These are phyloP conservation scores for Pyracantha coccinea DNA, from an alignment of 331 rosid species.

Conservation along the genomic window DNA sequence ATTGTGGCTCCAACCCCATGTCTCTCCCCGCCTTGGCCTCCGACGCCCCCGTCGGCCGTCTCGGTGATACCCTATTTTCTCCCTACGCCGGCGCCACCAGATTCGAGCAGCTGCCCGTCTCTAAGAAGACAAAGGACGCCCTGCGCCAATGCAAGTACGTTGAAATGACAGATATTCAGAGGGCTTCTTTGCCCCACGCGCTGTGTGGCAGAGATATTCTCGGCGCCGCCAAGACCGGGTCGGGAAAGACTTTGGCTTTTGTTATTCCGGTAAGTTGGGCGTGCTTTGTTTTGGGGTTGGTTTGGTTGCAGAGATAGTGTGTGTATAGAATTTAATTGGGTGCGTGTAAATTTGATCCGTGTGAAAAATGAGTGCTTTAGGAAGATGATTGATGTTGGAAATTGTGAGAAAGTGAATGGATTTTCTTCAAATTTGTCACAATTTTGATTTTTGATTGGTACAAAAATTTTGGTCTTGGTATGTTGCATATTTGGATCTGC, in stretches of 20 bases:
- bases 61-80: constrained; percentile 32
- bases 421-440: not conserved
- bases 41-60: constrained; percentile 30
- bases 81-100: constrained; percentile 54
- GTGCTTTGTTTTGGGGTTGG: not conserved
- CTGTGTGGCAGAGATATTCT: constrained; percentile 76
- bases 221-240: constrained; percentile 92
- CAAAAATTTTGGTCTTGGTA: no score
- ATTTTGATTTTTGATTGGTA: not conserved
- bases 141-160: constrained; percentile 31
- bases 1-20: constrained; percentile 71
- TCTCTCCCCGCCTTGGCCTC: constrained; percentile 50
- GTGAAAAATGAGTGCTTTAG: not conserved
- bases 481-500: no score
- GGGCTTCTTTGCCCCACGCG: constrained; percentile 81
- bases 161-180: constrained; percentile 81
- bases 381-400: not conserved
- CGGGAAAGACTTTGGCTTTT: constrained; percentile 90
- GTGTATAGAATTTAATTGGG: not conserved
- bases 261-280: constrained; percentile 64
- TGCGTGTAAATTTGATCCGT: not conserved
- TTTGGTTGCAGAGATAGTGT: not conserved
- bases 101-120: constrained; percentile 62
- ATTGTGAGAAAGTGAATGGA: not conserved
- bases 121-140: constrained; percentile 59